Percentiles rank a stretch among this genome's conserved stretches.
Conservation (phyloP, 257 asterid genomes). For the Nicotiana sylvestris region DNA sequence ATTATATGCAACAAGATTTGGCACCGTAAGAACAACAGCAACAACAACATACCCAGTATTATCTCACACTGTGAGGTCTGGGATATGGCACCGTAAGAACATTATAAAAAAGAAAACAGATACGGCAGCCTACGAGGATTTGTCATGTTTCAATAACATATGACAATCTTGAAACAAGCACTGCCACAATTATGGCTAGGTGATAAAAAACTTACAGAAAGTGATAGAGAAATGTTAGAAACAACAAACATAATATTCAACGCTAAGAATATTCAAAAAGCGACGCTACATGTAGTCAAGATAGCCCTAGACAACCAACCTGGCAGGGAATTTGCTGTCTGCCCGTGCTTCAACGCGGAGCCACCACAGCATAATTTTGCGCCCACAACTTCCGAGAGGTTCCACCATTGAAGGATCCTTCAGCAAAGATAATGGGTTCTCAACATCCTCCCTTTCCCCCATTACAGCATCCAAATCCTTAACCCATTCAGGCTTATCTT, state of each 20-base stretch:
- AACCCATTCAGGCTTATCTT: constrained; percentile 75
- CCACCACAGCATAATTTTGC: constrained; percentile 90
- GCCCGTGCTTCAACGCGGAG: constrained; percentile 97
- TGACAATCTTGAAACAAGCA: background rate
- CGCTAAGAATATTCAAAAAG: background rate
- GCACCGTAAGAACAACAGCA: background rate
- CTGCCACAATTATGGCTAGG: background rate
- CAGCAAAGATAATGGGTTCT: constrained; percentile 65
- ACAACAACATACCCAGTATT: no score
- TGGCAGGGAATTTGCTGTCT: constrained; percentile 92
- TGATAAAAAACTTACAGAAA: background rate
- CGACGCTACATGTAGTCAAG: background rate
- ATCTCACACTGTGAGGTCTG: no score
- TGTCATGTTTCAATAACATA: background rate
- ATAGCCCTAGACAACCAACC: constrained; percentile 46
- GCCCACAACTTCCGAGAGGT: constrained; percentile 97
- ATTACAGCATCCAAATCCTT: constrained; percentile 59
- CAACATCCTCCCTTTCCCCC: constrained; percentile 48
- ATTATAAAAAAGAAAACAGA: background rate
- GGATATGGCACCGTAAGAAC: background rate
- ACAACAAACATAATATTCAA: background rate
- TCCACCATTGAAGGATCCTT: constrained; percentile 71
- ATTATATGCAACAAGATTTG: background rate
- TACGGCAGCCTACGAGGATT: background rate
- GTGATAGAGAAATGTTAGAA: background rate